These are phyloP conservation scores for Eragrostis tef DNA, from an alignment of 202 grass and related monocot species.

Conservation along the genomic window DNA sequence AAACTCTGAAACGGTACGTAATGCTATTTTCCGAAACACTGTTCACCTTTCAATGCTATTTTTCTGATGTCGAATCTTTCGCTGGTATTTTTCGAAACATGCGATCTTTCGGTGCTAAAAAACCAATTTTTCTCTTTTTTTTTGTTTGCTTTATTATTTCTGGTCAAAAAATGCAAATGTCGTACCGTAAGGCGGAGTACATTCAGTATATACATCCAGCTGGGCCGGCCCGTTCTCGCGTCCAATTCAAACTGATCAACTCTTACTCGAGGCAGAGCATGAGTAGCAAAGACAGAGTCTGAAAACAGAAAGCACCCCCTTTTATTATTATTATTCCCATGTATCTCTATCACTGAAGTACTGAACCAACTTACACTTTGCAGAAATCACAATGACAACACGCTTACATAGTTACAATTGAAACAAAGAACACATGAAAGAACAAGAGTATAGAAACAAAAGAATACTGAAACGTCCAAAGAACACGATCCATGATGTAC, in stretches of 20 bases:
- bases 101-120: too few species aligned
- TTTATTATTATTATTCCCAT: neutral
- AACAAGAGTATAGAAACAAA: neutral
- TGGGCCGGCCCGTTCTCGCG: too few species aligned
- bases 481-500: neutral
- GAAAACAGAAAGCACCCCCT: neutral
- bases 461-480: slow-evolving; percentile 34
- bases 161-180: neutral
- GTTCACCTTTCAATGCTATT: too few species aligned
- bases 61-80: too few species aligned
- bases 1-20: too few species aligned
- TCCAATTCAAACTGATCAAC: too few species aligned
- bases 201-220: too few species aligned
- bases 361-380: slow-evolving; percentile 19
- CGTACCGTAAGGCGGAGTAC: neutral
- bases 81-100: too few species aligned
- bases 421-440: slow-evolving; percentile 15
- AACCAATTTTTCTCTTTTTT: neutral
- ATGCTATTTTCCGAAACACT: too few species aligned
- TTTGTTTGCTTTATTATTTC: neutral
- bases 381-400: neutral
- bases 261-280: neutral
- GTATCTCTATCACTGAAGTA: neutral
- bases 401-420: neutral
- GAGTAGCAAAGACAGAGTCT: neutral